A percentile compares a stretch with the other conserved stretches of the same genome.
phyloP scores from a whole-genome alignment of 2,329 filamentous ascomycete species.

The Neofusicoccum sp. region DNA sequence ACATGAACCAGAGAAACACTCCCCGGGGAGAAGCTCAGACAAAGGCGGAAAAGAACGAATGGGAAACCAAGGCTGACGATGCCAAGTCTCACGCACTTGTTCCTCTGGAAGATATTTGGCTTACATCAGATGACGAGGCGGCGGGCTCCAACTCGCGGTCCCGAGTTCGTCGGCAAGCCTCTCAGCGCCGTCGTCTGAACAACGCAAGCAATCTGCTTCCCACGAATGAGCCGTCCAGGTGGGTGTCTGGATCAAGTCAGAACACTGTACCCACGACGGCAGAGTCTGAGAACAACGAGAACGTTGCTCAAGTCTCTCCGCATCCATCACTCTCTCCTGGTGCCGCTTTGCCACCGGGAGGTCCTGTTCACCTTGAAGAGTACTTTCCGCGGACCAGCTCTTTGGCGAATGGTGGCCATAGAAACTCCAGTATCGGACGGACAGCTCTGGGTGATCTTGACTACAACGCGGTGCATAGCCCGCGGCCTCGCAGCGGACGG shows the following conservation, averaged over 20 bases:
- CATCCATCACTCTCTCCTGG: background rate
- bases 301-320: background rate
- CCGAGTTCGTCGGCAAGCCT: background rate
- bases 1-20: constrained; percentile 6
- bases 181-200: background rate
- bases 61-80: background rate
- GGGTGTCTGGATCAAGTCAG: background rate
- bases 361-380: background rate
- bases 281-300: background rate
- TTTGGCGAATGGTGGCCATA: background rate
- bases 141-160: background rate
- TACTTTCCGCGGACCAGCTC: constrained; percentile 10
- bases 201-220: background rate
- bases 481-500: background rate
- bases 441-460: background rate
- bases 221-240: background rate
- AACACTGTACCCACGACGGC: background rate
- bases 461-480: background rate
- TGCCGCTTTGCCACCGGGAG: background rate
- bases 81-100: background rate
- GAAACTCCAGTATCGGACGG: background rate
- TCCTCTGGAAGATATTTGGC: constrained; percentile 11
- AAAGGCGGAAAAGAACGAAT: background rate
- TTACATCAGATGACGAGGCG: constrained; percentile 13
- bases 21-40: background rate